Percentiles rank a stretch among this genome's conserved stretches.
Conservation (phyloP, 1,284 basidiomycete genomes). For the Mycosarcoma mackinlayi region DNA sequence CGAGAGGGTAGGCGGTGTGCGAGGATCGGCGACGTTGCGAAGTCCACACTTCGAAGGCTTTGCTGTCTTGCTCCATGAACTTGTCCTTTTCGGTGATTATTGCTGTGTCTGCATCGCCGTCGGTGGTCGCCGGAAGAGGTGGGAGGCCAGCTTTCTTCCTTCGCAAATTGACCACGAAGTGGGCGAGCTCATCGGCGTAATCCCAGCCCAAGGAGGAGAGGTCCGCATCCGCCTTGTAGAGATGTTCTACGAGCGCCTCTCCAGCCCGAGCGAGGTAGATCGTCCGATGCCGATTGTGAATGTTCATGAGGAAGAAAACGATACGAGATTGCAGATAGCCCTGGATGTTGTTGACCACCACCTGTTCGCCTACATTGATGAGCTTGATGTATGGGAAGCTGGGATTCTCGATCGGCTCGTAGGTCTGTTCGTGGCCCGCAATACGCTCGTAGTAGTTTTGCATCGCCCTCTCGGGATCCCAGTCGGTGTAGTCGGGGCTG, state of each 20-base stretch:
- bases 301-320: slow-evolving; percentile 98
- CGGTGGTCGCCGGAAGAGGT: slow-evolving; percentile 18
- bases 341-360: slow-evolving; percentile 78
- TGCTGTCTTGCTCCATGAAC: slow-evolving; percentile 38
- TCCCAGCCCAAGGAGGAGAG: slow-evolving; percentile 94
- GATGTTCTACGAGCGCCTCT: slow-evolving; percentile 86
- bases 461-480: slow-evolving; percentile 91
- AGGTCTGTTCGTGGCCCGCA: slow-evolving; percentile 83
- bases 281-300: slow-evolving; percentile 88
- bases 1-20: slow-evolving; percentile 95
- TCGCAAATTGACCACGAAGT: slow-evolving; percentile 62
- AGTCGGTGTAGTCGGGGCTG: slow-evolving; percentile 85
- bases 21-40: slow-evolving; percentile 90
- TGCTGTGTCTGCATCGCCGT: background rate
- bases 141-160: slow-evolving; percentile 35
- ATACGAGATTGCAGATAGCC: slow-evolving; percentile 87
- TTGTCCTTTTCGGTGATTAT: slow-evolving; percentile 28
- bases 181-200: slow-evolving; percentile 78
- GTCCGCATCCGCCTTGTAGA: slow-evolving; percentile 97
- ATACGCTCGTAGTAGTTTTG: slow-evolving; percentile 93
- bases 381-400: slow-evolving; percentile 92
- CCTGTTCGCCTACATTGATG: slow-evolving; percentile 80
- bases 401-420: slow-evolving; percentile 82
- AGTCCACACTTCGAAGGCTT: slow-evolving; percentile 84
- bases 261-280: slow-evolving; percentile 72